phyloP scores from a whole-genome alignment of 2,329 filamentous ascomycete genomes.

The Claviceps sp. region DNA sequence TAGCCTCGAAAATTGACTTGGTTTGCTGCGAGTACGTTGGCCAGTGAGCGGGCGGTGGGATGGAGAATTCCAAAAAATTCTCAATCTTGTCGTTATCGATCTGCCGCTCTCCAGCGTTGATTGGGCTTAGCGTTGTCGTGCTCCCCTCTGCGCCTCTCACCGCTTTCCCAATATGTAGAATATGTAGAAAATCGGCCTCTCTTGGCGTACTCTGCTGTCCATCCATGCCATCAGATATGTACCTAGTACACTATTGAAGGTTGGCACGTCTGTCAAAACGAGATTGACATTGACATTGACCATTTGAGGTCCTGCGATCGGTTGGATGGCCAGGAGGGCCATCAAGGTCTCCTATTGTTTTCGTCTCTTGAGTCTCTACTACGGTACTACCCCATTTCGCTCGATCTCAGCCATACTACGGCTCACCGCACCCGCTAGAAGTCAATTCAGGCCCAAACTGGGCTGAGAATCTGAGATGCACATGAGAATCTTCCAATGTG shows the following conservation, averaged over 20 bases:
- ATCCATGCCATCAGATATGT: too few relatives aligned
- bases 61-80: constrained; percentile 19
- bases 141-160: constrained; percentile 11
- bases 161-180: constrained; percentile 14
- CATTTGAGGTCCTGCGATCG: not conserved
- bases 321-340: not conserved
- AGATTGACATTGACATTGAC: not conserved
- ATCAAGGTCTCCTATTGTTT: not conserved
- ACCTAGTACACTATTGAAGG: not conserved
- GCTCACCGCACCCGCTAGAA: not conserved
- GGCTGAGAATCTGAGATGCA: too few relatives aligned
- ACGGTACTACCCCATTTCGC: too few relatives aligned
- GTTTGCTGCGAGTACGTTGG: not conserved
- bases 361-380: too few relatives aligned
- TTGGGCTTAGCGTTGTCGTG: constrained; percentile 12
- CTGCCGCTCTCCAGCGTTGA: constrained; percentile 22
- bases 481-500: too few relatives aligned
- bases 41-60: constrained; percentile 4
- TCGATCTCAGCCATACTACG: too few relatives aligned
- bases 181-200: not conserved
- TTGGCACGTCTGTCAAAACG: not conserved
- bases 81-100: constrained; percentile 14
- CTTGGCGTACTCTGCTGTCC: too few relatives aligned
- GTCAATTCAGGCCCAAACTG: too few relatives aligned
- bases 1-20: not conserved